Percentiles rank a stretch among this genome's conserved stretches.
These are phyloP conservation scores for Phytophthora tentaculata DNA, from an alignment of 352 stramenopile species.

Conservation along the genomic window DNA sequence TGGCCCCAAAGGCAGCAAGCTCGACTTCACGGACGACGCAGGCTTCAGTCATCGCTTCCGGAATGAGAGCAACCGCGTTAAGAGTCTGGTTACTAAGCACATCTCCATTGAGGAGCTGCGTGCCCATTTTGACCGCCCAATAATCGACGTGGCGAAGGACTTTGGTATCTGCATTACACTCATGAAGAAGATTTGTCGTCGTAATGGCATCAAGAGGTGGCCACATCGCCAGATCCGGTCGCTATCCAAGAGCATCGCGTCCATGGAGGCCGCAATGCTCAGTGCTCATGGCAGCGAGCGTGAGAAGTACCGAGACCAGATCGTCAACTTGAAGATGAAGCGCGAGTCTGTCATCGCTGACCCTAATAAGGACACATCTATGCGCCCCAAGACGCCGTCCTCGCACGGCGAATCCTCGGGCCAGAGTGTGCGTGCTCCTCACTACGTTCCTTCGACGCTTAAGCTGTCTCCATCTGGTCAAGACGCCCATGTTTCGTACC, in stretches of 20 bases:
- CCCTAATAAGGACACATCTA: slow-evolving; percentile 82
- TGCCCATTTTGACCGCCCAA: slow-evolving; percentile 85
- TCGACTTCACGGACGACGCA: slow-evolving; percentile 77
- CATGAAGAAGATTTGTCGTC: slow-evolving; percentile 90
- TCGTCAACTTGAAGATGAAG: slow-evolving; percentile 82
- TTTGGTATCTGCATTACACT: slow-evolving; percentile 92
- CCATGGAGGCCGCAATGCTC: slow-evolving; percentile 89
- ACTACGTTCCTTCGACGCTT: slow-evolving; percentile 16
- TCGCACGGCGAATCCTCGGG: slow-evolving; percentile 17
- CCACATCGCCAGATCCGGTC: slow-evolving; percentile 84
- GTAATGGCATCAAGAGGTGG: slow-evolving; percentile 79
- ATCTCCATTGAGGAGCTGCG: slow-evolving; percentile 89
- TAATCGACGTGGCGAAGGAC: slow-evolving; percentile 90
- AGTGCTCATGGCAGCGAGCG: slow-evolving; percentile 78
- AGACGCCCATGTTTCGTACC: slow-evolving; percentile 11
- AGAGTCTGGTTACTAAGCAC: slow-evolving; percentile 88
- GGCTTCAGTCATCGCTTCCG: slow-evolving; percentile 80
- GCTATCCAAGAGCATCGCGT: slow-evolving; percentile 88
- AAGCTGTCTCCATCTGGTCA: slow-evolving; percentile 36
- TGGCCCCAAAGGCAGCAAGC: slow-evolving; percentile 68
- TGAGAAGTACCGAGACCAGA: slow-evolving; percentile 89
- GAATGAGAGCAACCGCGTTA: slow-evolving; percentile 88
- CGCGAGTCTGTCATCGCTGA: slow-evolving; percentile 87
- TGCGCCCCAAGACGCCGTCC: slow-evolving; percentile 55
- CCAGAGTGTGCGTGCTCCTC: slow-evolving; percentile 14